A percentile compares a stretch with the other conserved stretches of the same genome.
Evolutionary conservation across 139 green algal genomes (phyloP).

Genomic region (Chara braunii): DNA sequence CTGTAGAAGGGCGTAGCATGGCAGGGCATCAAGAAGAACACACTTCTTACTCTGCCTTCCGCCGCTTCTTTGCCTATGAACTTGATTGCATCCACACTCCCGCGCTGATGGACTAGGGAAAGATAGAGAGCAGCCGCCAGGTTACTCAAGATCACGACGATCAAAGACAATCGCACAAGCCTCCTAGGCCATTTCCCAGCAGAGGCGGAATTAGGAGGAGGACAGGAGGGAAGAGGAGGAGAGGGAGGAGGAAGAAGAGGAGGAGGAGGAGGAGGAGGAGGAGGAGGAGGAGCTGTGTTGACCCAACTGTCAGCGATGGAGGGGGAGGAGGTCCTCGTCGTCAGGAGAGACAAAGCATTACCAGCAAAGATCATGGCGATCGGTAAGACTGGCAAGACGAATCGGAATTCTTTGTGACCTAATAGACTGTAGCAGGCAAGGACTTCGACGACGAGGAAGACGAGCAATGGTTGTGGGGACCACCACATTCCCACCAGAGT

Average conservation of each 20-base stretch:
- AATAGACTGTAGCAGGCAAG: constrained; percentile 12
- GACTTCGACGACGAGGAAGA: constrained; percentile 3
- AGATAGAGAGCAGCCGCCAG: constrained; percentile 13
- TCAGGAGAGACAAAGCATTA: constrained; percentile 10
- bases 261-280: no score
- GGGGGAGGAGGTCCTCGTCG: no score
- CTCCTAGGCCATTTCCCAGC: no score
- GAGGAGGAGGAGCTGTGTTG: no score
- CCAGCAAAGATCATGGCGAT: constrained; percentile 11
- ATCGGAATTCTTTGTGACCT: constrained; percentile 26
- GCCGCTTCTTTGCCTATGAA: background rate
- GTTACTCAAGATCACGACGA: constrained; percentile 9
- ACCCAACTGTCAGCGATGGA: no score
- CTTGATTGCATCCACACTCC: background rate
- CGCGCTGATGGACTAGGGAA: constrained; percentile 17
- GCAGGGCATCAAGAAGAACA: constrained; percentile 21
- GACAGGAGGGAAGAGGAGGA: no score
- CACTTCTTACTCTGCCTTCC: background rate
- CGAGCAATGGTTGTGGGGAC: background rate
- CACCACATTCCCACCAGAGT: constrained; percentile 16
- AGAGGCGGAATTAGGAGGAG: no score
- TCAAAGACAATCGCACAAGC: background rate
- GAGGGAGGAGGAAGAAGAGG: no score
- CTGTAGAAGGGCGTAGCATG: constrained; percentile 20
- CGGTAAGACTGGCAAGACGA: constrained; percentile 23